Conservation (phyloP, 2,329 filamentous ascomycete genomes). For the Epichloe sylvatica region DNA sequence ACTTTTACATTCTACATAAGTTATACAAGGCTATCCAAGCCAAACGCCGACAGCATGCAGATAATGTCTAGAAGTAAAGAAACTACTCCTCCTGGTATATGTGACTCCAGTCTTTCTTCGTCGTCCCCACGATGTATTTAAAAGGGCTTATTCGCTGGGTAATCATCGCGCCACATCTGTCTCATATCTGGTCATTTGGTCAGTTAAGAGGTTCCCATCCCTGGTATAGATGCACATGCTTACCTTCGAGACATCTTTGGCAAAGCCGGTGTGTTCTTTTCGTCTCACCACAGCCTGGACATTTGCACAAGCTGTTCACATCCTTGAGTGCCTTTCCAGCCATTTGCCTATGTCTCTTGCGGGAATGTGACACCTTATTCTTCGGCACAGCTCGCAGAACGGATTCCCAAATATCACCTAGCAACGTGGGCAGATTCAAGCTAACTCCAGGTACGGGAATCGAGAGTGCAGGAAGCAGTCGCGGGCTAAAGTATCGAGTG, state of each 20-base stretch:
- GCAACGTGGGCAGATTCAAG: slow-evolving; percentile 39
- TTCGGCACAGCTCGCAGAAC: slow-evolving; percentile 88
- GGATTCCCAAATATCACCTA: slow-evolving; percentile 83
- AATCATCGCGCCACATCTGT: slow-evolving; percentile 28
- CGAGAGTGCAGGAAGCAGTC: slow-evolving; percentile 39
- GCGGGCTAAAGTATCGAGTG: slow-evolving; percentile 30
- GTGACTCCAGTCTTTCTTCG: slow-evolving; percentile 7
- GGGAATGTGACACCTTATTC: slow-evolving; percentile 96
- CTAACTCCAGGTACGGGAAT: slow-evolving; percentile 49
- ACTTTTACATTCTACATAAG: slow-evolving; percentile 8
- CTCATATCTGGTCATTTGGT: slow-evolving; percentile 27
- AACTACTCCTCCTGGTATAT: slow-evolving; percentile 18
- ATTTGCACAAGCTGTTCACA: slow-evolving; percentile 73
- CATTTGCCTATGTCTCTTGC: slow-evolving; percentile 85
- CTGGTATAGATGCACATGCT: slow-evolving; percentile 16
- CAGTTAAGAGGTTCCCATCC: background rate
- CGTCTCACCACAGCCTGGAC: slow-evolving; percentile 71
- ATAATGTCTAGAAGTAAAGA: slow-evolving; percentile 15
- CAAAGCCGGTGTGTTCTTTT: slow-evolving; percentile 87
- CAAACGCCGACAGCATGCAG: slow-evolving; percentile 23
- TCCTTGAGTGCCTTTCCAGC: slow-evolving; percentile 92
- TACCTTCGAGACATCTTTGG: slow-evolving; percentile 73
- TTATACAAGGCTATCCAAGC: slow-evolving; percentile 18
- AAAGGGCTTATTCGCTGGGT: slow-evolving; percentile 20
- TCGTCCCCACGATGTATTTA: slow-evolving; percentile 9